These are phyloP conservation scores for Aspergillus bombycis DNA, from an alignment of 2,329 filamentous ascomycete species.

Conservation along the genomic window DNA sequence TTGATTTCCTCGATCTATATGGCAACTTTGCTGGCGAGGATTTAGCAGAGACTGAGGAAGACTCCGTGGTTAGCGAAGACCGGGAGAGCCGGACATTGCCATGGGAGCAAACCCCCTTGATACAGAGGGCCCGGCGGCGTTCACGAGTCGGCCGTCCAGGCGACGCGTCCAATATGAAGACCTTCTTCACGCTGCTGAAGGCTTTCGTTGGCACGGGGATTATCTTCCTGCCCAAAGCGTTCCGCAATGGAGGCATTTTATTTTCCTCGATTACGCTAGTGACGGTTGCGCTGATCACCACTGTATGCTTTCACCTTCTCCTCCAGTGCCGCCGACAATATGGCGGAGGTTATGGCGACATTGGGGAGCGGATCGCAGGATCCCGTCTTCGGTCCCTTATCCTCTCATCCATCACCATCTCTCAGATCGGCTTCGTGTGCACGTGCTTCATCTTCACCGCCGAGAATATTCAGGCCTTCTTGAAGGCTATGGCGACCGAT, in stretches of 20 bases:
- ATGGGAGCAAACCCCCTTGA: constrained; percentile 62
- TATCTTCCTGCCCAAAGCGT: constrained; percentile 80
- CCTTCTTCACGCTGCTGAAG: constrained; percentile 78
- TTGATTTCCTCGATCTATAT: constrained; percentile 76
- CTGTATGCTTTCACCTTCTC: constrained; percentile 72
- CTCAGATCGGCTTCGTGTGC: constrained; percentile 77
- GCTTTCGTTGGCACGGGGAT: constrained; percentile 80
- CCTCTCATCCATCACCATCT: constrained; percentile 70
- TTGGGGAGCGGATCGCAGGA: constrained; percentile 69
- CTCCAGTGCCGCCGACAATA: constrained; percentile 66
- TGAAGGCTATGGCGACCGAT: constrained; percentile 61
- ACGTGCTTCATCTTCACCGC: constrained; percentile 77
- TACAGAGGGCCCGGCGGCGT: constrained; percentile 56
- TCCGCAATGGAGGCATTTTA: constrained; percentile 75
- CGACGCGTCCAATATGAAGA: constrained; percentile 69
- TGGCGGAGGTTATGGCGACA: constrained; percentile 74
- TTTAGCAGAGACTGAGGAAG: constrained; percentile 59
- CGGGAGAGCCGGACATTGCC: constrained; percentile 43
- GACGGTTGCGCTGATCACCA: constrained; percentile 66
- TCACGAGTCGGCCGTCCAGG: constrained; percentile 55
- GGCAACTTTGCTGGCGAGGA: constrained; percentile 78
- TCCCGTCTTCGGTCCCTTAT: constrained; percentile 66
- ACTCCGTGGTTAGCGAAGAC: constrained; percentile 44
- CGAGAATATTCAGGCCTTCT: constrained; percentile 71
- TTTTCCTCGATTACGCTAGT: constrained; percentile 73